A percentile compares a stretch with the other conserved stretches of the same genome.
Evolutionary conservation across 768 basidiomycete species (phyloP).

Genomic region (Pleurotus ostreatus): DNA sequence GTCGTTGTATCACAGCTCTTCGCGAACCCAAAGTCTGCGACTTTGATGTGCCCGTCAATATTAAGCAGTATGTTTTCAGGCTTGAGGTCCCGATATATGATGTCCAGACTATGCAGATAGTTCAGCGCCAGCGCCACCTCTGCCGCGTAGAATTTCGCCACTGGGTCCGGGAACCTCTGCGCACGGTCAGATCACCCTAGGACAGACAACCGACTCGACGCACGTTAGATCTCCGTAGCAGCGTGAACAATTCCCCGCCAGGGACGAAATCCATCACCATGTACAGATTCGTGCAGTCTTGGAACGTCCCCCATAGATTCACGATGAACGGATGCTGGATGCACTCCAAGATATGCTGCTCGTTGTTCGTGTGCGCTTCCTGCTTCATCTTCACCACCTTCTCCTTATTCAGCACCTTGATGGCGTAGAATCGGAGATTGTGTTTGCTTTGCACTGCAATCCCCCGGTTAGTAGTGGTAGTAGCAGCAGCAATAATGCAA

Average conservation of each 20-base stretch:
- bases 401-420: conserved; percentile 93
- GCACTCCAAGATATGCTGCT: conserved; percentile 79
- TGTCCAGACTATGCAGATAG: conserved; percentile 80
- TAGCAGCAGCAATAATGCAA: conserved; percentile 8
- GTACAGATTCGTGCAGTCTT: conserved; percentile 89
- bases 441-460: conserved; percentile 80
- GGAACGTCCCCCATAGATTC: conserved; percentile 95
- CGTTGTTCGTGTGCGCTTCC: conserved; percentile 95
- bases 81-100: conserved; percentile 97
- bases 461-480: conserved; percentile 8
- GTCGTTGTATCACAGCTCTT: conserved; percentile 85
- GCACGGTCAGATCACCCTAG: neutral
- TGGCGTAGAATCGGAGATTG: conserved; percentile 93
- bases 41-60: conserved; percentile 94
- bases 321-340: conserved; percentile 93
- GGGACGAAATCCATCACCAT: conserved; percentile 98
- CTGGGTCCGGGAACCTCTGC: conserved; percentile 92
- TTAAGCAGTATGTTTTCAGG: conserved; percentile 95
- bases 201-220: conserved; percentile 21
- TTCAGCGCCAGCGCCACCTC: conserved; percentile 92
- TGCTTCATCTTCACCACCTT: conserved; percentile 92
- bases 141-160: conserved; percentile 96
- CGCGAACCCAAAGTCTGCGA: conserved; percentile 96
- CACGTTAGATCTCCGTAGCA: conserved; percentile 86
- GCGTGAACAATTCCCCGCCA: conserved; percentile 94